phyloP scores from a whole-genome alignment of 805 yeast species.

The Citeromyces nyonsensis region DNA sequence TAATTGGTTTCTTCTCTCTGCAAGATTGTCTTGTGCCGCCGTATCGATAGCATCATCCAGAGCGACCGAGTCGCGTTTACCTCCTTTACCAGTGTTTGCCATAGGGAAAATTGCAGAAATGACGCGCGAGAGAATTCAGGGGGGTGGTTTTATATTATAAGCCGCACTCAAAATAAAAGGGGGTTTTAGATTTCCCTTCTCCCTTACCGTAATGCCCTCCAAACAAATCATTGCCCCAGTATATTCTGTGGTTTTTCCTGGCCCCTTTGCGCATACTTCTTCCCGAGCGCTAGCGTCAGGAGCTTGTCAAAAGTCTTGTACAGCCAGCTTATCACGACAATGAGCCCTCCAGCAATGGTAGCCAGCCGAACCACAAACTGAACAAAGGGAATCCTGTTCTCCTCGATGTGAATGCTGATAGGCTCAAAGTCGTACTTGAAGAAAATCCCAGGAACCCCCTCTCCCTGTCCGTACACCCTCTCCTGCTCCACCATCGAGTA shows the following conservation, averaged over 20 bases:
- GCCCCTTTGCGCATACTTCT: slow-evolving; percentile 31
- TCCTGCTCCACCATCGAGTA: slow-evolving; percentile 48
- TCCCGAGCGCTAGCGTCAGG: slow-evolving; percentile 40
- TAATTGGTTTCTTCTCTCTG: too few species aligned
- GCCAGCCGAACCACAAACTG: slow-evolving; percentile 67
- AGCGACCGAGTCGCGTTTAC: too few species aligned
- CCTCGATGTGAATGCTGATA: slow-evolving; percentile 51
- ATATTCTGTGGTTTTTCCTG: slow-evolving; percentile 19
- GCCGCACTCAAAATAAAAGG: too few species aligned
- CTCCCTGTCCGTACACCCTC: slow-evolving; percentile 8
- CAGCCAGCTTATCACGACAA: slow-evolving; percentile 53
- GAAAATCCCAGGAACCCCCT: slow-evolving; percentile 55
- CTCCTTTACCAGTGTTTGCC: too few species aligned
- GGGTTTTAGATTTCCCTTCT: too few species aligned
- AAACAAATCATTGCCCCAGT: not conserved
- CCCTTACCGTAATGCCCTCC: too few species aligned
- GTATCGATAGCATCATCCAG: too few species aligned
- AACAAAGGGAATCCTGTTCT: slow-evolving; percentile 58
- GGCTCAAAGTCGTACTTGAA: slow-evolving; percentile 86
- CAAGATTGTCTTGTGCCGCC: too few species aligned
- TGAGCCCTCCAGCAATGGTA: slow-evolving; percentile 72
- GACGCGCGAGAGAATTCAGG: too few species aligned
- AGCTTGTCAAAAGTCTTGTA: slow-evolving; percentile 41
- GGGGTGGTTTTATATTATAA: too few species aligned
- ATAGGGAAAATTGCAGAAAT: too few species aligned